A percentile compares a stretch with the other conserved stretches of the same genome.
These are phyloP conservation scores for Myxozyma geophila DNA, from an alignment of 805 yeast species.

Conservation along the genomic window DNA sequence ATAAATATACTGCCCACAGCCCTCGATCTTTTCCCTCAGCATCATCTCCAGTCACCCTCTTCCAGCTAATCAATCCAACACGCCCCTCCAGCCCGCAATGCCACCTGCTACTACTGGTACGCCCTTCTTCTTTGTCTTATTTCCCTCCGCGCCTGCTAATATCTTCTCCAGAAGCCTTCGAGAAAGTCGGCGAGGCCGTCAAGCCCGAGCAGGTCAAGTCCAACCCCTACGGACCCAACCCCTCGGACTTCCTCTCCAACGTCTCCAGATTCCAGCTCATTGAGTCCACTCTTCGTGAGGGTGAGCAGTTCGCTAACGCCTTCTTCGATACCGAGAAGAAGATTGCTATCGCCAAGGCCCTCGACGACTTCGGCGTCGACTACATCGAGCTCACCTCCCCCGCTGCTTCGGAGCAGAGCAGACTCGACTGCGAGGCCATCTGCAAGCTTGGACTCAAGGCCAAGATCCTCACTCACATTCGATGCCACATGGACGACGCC, in stretches of 20 bases:
- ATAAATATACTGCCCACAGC: constrained; percentile 2
- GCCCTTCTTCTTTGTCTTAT: constrained; percentile 1
- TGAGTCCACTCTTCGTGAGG: constrained; percentile 96
- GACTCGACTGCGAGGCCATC: constrained; percentile 94
- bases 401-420: constrained; percentile 93
- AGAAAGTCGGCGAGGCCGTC: constrained; percentile 26
- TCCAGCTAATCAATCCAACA: neutral
- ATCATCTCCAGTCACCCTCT: neutral
- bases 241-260: constrained; percentile 87
- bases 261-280: constrained; percentile 87
- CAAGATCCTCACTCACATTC: constrained; percentile 92
- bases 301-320: constrained; percentile 98
- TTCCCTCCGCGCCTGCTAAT: no score
- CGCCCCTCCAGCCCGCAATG: constrained; percentile 12
- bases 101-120: constrained; percentile 34
- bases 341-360: constrained; percentile 94
- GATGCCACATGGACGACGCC: constrained; percentile 99
- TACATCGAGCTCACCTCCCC: constrained; percentile 97
- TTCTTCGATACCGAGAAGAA: constrained; percentile 93
- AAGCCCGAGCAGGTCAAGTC: constrained; percentile 28
- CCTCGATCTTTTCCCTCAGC: constrained; percentile 4
- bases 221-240: constrained; percentile 96
- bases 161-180: constrained; percentile 10
- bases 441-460: constrained; percentile 96
- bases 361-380: constrained; percentile 97